These are phyloP conservation scores for Lactarius akahatsu DNA, from an alignment of 768 basidiomycete genomes.

Conservation along the genomic window DNA sequence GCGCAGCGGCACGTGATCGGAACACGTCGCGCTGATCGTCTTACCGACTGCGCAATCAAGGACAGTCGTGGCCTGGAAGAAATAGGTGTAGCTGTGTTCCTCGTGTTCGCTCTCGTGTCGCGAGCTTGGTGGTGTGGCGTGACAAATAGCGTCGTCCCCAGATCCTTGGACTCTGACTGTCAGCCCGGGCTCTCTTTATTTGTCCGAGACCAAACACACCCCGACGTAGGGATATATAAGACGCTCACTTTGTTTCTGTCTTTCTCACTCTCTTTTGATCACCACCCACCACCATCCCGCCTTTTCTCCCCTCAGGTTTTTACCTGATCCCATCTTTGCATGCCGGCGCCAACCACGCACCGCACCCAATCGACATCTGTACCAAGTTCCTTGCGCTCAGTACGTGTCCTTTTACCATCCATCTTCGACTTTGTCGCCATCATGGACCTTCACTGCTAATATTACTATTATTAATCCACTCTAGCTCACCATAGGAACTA, in stretches of 20 bases:
- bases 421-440: not conserved
- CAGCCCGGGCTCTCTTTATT: conserved; percentile 18
- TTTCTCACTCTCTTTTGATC: conserved; percentile 6
- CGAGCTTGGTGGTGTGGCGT: not conserved
- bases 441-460: not conserved
- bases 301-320: not conserved
- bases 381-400: not conserved
- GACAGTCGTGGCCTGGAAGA: not conserved
- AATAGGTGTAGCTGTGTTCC: not conserved
- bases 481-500: not conserved
- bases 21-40: conserved; percentile 11
- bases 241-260: conserved; percentile 18
- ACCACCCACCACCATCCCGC: conserved; percentile 11
- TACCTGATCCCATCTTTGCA: not conserved
- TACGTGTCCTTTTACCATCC: conserved; percentile 2
- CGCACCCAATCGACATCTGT: not conserved
- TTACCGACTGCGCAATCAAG: conserved; percentile 20
- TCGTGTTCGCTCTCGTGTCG: not conserved
- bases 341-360: conserved; percentile 1
- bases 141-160: conserved; percentile 3
- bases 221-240: conserved; percentile 26
- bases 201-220: conserved; percentile 27
- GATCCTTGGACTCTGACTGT: conserved; percentile 10
- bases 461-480: not conserved
- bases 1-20: conserved; percentile 24